These are phyloP conservation scores for Fusarium lyarnte DNA, from an alignment of 2,329 filamentous ascomycete genomes.

Conservation along the genomic window DNA sequence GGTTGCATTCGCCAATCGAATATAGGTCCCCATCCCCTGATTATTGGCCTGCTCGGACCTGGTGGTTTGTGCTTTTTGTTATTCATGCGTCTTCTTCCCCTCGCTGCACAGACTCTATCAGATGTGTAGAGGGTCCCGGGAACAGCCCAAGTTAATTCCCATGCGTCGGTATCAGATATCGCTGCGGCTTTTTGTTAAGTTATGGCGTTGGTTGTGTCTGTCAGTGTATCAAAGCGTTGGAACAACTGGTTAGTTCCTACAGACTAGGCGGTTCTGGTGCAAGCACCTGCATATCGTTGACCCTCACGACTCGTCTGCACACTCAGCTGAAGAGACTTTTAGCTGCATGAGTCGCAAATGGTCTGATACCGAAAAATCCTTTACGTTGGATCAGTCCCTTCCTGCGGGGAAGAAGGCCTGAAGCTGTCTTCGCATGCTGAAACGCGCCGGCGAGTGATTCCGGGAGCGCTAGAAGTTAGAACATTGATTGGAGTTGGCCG, in stretches of 20 bases:
- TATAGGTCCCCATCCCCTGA: background rate
- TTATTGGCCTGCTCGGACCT: constrained; percentile 14
- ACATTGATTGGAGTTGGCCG: background rate
- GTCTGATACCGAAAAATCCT: background rate
- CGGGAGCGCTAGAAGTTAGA: constrained; percentile 21
- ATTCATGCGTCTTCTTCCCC: background rate
- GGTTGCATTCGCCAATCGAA: constrained; percentile 31
- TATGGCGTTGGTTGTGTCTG: background rate
- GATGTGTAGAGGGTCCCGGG: background rate
- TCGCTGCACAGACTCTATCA: constrained; percentile 19
- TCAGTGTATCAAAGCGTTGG: constrained; percentile 7
- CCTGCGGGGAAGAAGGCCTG: background rate
- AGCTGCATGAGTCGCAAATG: constrained; percentile 18
- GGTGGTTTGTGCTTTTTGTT: background rate
- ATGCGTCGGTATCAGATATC: background rate
- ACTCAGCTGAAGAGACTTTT: constrained; percentile 9
- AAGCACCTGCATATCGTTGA: background rate
- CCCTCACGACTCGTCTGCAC: constrained; percentile 8
- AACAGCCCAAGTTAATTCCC: background rate
- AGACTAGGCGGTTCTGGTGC: background rate
- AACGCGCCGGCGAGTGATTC: constrained; percentile 4
- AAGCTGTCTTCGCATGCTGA: constrained; percentile 1
- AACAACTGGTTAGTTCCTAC: background rate
- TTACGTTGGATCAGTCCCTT: background rate
- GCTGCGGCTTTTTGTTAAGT: background rate